Base-by-base conservation (phyloP, 73 alveolate genomes). In the Paraurostyla sp. region DNA sequence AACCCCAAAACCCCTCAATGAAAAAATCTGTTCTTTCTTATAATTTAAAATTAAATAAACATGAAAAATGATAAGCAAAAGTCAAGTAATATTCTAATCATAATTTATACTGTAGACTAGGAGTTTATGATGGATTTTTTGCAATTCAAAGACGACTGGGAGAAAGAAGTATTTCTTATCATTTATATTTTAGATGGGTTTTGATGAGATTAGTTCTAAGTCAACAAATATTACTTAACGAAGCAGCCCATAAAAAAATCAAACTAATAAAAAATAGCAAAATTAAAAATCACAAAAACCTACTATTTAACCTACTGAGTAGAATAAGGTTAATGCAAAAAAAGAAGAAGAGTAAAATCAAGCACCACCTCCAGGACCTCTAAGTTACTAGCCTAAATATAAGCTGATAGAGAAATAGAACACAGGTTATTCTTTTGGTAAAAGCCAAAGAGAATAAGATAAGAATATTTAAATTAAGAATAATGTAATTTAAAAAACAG, bases 281-380 rank as follows among this genome's bases (percentile, higher is more conserved):
- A 73, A 3, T 22, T 9, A 38, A 69, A 33, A n/a, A n/a, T n/a
- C n/a, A n/a, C n/a, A n/a, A n/a, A n/a, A n/a, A n/a, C n/a, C n/a
- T n/a, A n/a, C n/a, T n/a, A n/a, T n/a, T n/a, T n/a, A n/a, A n/a
- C n/a, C n/a, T n/a, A n/a, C n/a, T n/a, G 33, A 23, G 33, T 16
- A 15, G 18, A 56, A 56, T 9, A 56, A 22, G 73, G 63, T 16
- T 36, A 42, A 52, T 3, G 36, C 22, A 25, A 1, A 78, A 35
- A n/a, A 42, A 78, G 22, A 33, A 23, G 41, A 78, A 52, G 58
- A 29, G 15, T 16, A 49, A 50, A 0, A 52, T 23, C 3, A 54
- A 32, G 80, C 76, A 1, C 65, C 89, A 51, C 75, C 87, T 9
- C 87, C 87, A 29, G 89, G 89, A 2, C 89, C 89, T 23, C 29